Percentiles rank a stretch among this genome's conserved stretches.
These are phyloP conservation scores for Ploettnerulaceae sp. DNA, from an alignment of 2,329 filamentous ascomycete genomes.

Conservation along the genomic window DNA sequence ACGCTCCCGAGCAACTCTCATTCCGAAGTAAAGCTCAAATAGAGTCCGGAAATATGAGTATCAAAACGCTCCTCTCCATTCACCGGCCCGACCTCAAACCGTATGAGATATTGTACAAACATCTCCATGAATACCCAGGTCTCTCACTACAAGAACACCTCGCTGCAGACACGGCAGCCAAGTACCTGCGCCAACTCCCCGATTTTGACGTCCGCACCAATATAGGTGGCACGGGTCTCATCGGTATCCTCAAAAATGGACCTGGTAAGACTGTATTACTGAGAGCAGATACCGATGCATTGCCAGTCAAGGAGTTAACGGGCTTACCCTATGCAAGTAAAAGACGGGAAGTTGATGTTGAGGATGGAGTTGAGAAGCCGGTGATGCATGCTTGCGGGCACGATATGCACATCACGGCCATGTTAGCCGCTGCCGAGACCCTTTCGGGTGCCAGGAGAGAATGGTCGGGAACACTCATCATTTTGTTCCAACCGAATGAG, in stretches of 20 bases:
- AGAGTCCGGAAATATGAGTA: too few relatives aligned
- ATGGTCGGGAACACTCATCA: slow-evolving; percentile 61
- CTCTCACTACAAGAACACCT: slow-evolving; percentile 52
- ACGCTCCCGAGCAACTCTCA: too few relatives aligned
- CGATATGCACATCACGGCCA: slow-evolving; percentile 56
- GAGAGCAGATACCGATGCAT: slow-evolving; percentile 57
- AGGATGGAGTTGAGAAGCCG: slow-evolving; percentile 44
- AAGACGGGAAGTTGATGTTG: slow-evolving; percentile 31
- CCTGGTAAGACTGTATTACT: slow-evolving; percentile 50
- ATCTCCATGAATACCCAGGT: slow-evolving; percentile 55
- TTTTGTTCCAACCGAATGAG: slow-evolving; percentile 64
- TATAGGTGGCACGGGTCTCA: slow-evolving; percentile 57
- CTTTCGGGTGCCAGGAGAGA: slow-evolving; percentile 39
- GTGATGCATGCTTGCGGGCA: slow-evolving; percentile 68
- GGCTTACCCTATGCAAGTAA: slow-evolving; percentile 51
- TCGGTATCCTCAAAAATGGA: slow-evolving; percentile 52
- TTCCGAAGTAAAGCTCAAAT: too few relatives aligned
- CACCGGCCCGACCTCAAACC: slow-evolving; percentile 15
- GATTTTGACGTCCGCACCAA: slow-evolving; percentile 42
- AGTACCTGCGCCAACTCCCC: slow-evolving; percentile 35
- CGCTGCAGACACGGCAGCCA: slow-evolving; percentile 45
- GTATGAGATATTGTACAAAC: slow-evolving; percentile 53
- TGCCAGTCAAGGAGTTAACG: slow-evolving; percentile 54
- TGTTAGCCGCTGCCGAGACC: slow-evolving; percentile 50
- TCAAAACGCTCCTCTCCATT: slow-evolving; percentile 10